These are phyloP conservation scores for Eremothecium cymbalariae DNA, from an alignment of 1,139 yeast species.

Conservation along the genomic window DNA sequence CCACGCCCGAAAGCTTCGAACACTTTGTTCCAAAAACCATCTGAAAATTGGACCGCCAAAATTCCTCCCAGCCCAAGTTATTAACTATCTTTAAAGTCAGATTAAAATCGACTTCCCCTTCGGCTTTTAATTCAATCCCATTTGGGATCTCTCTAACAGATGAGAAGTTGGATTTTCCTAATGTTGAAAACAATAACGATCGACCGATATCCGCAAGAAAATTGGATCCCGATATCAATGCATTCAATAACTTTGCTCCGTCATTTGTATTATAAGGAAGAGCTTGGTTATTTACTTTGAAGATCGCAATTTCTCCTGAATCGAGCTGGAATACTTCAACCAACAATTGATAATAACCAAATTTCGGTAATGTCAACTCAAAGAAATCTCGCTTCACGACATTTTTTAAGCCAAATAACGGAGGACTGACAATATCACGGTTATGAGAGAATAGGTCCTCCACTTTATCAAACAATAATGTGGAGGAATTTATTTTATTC, in stretches of 20 bases:
- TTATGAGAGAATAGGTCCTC: constrained; percentile 14
- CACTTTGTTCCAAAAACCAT: background rate
- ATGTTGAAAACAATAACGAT: constrained; percentile 32
- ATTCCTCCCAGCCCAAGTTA: background rate
- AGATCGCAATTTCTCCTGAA: constrained; percentile 30
- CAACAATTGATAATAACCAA: constrained; percentile 16
- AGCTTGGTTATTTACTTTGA: constrained; percentile 26
- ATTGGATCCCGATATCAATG: constrained; percentile 6
- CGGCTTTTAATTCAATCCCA: constrained; percentile 14
- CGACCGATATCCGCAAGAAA: constrained; percentile 22
- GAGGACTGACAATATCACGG: constrained; percentile 11
- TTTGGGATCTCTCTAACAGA: constrained; percentile 9
- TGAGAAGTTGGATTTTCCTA: constrained; percentile 29
- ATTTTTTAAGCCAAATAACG: constrained; percentile 12
- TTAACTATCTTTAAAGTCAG: background rate
- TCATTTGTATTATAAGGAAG: constrained; percentile 9
- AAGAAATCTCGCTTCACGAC: constrained; percentile 17
- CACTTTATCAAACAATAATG: constrained; percentile 14
- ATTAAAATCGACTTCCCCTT: no score
- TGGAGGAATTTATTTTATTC: constrained; percentile 12
- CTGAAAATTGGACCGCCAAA: background rate
- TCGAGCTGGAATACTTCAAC: constrained; percentile 27
- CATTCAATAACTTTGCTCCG: constrained; percentile 10
- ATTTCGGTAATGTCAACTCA: constrained; percentile 11
- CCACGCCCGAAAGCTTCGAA: background rate